These are phyloP conservation scores for Penicillium malachiteum DNA, from an alignment of 495 filamentous ascomycete species.

Conservation along the genomic window DNA sequence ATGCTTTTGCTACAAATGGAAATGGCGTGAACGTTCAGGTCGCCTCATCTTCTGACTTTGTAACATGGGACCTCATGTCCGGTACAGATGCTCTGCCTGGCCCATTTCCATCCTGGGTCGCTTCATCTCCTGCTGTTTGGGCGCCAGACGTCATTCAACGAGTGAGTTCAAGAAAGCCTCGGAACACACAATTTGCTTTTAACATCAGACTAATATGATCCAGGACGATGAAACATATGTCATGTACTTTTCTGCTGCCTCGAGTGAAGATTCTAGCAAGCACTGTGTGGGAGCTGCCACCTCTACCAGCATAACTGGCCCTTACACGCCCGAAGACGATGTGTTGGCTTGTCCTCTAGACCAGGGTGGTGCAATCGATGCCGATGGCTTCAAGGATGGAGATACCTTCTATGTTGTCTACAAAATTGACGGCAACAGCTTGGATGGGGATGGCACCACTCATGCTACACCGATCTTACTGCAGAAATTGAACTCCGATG, in stretches of 20 bases:
- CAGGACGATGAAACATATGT: constrained; percentile 36
- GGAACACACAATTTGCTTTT: neutral
- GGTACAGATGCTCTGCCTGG: constrained; percentile 31
- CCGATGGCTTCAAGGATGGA: constrained; percentile 34
- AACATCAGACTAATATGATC: constrained; percentile 5
- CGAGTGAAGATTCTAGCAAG: constrained; percentile 21
- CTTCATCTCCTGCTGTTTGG: constrained; percentile 37
- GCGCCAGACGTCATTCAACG: constrained; percentile 47
- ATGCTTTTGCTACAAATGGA: constrained; percentile 31
- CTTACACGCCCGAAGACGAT: constrained; percentile 31
- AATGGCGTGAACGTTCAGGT: constrained; percentile 25
- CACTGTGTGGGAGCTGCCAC: constrained; percentile 49
- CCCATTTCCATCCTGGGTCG: constrained; percentile 30
- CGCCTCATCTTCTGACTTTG: constrained; percentile 28
- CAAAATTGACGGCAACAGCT: constrained; percentile 58
- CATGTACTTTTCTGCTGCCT: constrained; percentile 41
- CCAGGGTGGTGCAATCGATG: constrained; percentile 41
- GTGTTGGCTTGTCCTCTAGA: constrained; percentile 34
- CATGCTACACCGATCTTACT: constrained; percentile 55
- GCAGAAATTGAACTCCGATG: constrained; percentile 50
- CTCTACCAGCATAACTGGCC: constrained; percentile 32
- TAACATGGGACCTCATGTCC: constrained; percentile 25
- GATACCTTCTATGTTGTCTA: constrained; percentile 38
- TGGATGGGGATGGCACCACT: constrained; percentile 48
- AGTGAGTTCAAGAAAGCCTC: constrained; percentile 1